Evolutionary conservation across 768 basidiomycete species (phyloP).

Genomic region (Phaeolepiota aurea): DNA sequence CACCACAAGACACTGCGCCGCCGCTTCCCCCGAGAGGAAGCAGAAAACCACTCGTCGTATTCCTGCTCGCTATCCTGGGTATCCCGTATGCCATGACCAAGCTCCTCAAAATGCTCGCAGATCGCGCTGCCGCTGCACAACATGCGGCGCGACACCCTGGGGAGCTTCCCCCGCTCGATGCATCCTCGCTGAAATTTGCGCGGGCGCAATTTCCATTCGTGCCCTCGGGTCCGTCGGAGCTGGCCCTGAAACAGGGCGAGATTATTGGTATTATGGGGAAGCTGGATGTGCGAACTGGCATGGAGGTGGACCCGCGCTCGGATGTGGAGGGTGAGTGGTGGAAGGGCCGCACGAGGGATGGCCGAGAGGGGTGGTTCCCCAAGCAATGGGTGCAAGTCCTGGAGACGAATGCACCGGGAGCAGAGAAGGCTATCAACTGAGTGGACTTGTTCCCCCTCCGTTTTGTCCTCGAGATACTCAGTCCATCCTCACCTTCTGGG

Average conservation of each 20-base stretch:
- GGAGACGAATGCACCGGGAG: slow-evolving; percentile 26
- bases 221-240: slow-evolving; percentile 67
- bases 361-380: slow-evolving; percentile 93
- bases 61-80: slow-evolving; percentile 89
- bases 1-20: slow-evolving; percentile 38
- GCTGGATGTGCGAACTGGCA: slow-evolving; percentile 59
- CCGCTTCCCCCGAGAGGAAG: slow-evolving; percentile 50
- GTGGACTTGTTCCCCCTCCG: no score
- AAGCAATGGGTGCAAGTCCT: slow-evolving; percentile 77
- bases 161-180: slow-evolving; percentile 60
- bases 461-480: no score
- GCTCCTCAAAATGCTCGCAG: slow-evolving; percentile 70
- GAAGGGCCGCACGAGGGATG: slow-evolving; percentile 88
- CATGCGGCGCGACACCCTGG: slow-evolving; percentile 15
- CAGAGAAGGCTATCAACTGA: background rate
- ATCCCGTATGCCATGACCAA: slow-evolving; percentile 91
- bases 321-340: slow-evolving; percentile 82
- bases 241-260: slow-evolving; percentile 79
- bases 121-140: slow-evolving; percentile 34
- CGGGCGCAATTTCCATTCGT: slow-evolving; percentile 74
- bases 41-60: slow-evolving; percentile 87
- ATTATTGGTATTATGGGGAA: slow-evolving; percentile 89
- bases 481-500: no score
- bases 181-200: slow-evolving; percentile 75
- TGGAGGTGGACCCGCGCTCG: slow-evolving; percentile 56